Evolutionary conservation across 176 grass and related monocot genomes (phyloP), one percentile per base, ranked within the genome.

Genomic region (Oryza brachyantha): DNA sequence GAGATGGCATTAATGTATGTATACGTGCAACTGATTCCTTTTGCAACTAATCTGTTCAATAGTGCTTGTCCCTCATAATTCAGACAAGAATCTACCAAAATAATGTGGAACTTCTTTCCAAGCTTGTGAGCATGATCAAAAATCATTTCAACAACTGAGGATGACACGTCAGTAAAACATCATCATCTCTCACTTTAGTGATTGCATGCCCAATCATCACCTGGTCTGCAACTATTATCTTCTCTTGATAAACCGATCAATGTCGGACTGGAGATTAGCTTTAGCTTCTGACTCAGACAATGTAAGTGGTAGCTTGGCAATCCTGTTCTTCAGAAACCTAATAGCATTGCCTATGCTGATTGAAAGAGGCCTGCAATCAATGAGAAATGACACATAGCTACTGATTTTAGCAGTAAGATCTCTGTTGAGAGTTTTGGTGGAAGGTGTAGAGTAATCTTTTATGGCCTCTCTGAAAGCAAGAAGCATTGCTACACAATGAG

Each of bases 211-310:
- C 84, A 40, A 97, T 68, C 67, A 97, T 97, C 45, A 88, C 88
- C 73, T 74, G 84, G 84, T 86, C 77, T 37, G 93, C 88, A 84
- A 86, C 74, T 63, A 88, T 74, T 84, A 97, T 97, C 76, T 97
- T 97, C 85, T 88, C 88, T 86, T 86, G 82, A 97, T 90, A 77
- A 97, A 97, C n/a, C 80, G 57, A 84, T 97, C 85, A 19, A 97
- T 93, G 65, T 97, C 90, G 67, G 88, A 93, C 39, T 91, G 90
- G 76, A 97, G 80, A 75, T 68, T 86, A 75, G 58, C 63, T 88
- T 93, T 93, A 27, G 87, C 87, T 34, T 97, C 93, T 46, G 79
- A 82, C 70, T 93, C 90, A 32, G 83, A 82, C 39, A 93, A 54
- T 19, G 84, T 45, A 82, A 75, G 70, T 16, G 87, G 76, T 61